These are phyloP conservation scores for Sindora glabra DNA, from an alignment of 306 rosid genomes.

Conservation along the genomic window DNA sequence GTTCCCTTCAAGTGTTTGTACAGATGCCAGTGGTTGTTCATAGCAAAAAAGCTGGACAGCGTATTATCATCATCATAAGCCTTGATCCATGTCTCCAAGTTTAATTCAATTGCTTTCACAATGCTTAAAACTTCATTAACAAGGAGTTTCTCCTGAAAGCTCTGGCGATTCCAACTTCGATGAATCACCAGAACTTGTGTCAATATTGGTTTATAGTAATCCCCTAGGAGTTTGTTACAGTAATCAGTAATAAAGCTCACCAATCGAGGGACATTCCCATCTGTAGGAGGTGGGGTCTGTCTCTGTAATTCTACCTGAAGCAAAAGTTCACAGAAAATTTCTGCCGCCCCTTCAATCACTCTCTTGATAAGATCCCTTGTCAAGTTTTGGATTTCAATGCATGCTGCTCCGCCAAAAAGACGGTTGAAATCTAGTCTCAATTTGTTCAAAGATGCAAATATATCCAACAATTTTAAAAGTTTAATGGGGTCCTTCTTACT, in stretches of 20 bases:
- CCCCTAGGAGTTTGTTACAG: slow-evolving; percentile 88
- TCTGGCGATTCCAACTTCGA: slow-evolving; percentile 88
- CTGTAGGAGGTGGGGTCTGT: slow-evolving; percentile 75
- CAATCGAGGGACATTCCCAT: slow-evolving; percentile 72
- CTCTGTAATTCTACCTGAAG: slow-evolving; percentile 84
- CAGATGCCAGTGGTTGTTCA: slow-evolving; percentile 91
- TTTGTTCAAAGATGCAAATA: slow-evolving; percentile 86
- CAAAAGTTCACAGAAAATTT: slow-evolving; percentile 88
- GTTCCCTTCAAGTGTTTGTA: slow-evolving; percentile 83
- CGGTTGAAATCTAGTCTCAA: slow-evolving; percentile 91
- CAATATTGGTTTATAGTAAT: slow-evolving; percentile 77
- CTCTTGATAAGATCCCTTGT: slow-evolving; percentile 96
- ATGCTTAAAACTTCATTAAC: slow-evolving; percentile 55
- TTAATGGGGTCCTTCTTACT: slow-evolving; percentile 96
- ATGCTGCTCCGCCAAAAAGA: slow-evolving; percentile 83
- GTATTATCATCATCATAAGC: slow-evolving; percentile 55
- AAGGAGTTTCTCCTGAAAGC: slow-evolving; percentile 81
- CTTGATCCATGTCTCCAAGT: slow-evolving; percentile 80
- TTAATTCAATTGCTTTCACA: slow-evolving; percentile 64
- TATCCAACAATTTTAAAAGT: slow-evolving; percentile 84
- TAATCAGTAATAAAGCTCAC: slow-evolving; percentile 79
- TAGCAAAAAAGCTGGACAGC: slow-evolving; percentile 65
- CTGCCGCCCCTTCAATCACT: slow-evolving; percentile 87
- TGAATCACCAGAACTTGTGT: slow-evolving; percentile 86
- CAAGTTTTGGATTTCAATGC: slow-evolving; percentile 79